Evolutionary conservation across 148 eudicot species (phyloP).

Genomic region (Amaranthus hypochondriacus): DNA sequence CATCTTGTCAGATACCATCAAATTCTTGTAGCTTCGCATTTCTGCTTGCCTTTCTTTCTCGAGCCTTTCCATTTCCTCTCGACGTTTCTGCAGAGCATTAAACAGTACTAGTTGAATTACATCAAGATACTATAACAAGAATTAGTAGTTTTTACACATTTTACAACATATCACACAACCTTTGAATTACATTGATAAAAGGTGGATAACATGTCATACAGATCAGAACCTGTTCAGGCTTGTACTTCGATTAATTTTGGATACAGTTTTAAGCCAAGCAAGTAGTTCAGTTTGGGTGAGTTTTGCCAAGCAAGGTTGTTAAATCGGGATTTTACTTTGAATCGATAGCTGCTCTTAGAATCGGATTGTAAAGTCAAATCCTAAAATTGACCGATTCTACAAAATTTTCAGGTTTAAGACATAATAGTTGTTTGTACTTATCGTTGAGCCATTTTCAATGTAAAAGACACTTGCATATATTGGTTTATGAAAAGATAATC

Average conservation of each 20-base stretch:
- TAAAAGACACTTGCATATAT: no score
- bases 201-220: neutral
- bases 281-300: neutral
- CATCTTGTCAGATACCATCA: constrained; percentile 97
- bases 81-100: constrained; percentile 57
- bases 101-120: neutral
- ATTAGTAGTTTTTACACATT: neutral
- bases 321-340: no score
- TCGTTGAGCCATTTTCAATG: no score
- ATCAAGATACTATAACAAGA: neutral
- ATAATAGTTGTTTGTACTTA: no score
- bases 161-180: neutral
- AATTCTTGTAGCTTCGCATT: constrained; percentile 87
- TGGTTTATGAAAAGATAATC: no score
- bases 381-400: no score
- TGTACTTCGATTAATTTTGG: neutral
- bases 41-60: constrained; percentile 93
- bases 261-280: neutral
- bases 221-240: neutral
- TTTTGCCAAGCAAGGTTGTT: no score
- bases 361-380: no score
- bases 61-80: constrained; percentile 84
- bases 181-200: neutral
- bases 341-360: no score
- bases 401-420: no score